Percentiles rank a stretch among this genome's conserved stretches.
Evolutionary conservation across 495 filamentous ascomycete genomes (phyloP).

Genomic region (Rusavskia elegans): DNA sequence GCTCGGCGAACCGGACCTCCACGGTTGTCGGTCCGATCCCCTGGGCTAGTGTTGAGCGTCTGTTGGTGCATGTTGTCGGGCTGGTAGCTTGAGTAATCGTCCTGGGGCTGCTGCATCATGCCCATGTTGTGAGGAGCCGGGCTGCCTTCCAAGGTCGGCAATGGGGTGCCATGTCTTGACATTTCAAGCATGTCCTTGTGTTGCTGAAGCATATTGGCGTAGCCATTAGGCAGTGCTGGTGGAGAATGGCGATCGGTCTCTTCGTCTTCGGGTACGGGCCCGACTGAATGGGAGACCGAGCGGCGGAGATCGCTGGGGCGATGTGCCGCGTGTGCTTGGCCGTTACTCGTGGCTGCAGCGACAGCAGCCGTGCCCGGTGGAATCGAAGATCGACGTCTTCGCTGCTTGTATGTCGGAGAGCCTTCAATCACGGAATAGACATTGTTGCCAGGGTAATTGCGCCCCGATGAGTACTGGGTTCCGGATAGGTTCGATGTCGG

Average conservation of each 20-base stretch:
- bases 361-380: conserved; percentile 54
- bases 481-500: conserved; percentile 73
- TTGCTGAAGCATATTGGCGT: conserved; percentile 49
- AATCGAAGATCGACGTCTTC: conserved; percentile 81
- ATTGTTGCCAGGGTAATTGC: conserved; percentile 57
- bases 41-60: conserved; percentile 37
- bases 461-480: conserved; percentile 51
- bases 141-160: conserved; percentile 65
- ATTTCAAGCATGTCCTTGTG: conserved; percentile 68
- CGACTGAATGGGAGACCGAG: conserved; percentile 79
- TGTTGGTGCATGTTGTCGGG: conserved; percentile 45
- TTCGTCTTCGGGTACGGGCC: conserved; percentile 63
- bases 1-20: conserved; percentile 72
- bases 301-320: conserved; percentile 76
- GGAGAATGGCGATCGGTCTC: conserved; percentile 57
- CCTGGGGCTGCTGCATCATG: conserved; percentile 37
- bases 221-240: conserved; percentile 40
- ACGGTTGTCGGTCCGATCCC: conserved; percentile 43
- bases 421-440: conserved; percentile 94
- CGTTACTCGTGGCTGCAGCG: conserved; percentile 38
- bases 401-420: conserved; percentile 96
- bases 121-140: conserved; percentile 51
- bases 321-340: conserved; percentile 40
- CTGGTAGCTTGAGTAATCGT: conserved; percentile 51
- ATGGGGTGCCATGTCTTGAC: conserved; percentile 76